Conservation (phyloP, 2,329 filamentous ascomycete genomes). For the Myriosclerotinia curreyana region DNA sequence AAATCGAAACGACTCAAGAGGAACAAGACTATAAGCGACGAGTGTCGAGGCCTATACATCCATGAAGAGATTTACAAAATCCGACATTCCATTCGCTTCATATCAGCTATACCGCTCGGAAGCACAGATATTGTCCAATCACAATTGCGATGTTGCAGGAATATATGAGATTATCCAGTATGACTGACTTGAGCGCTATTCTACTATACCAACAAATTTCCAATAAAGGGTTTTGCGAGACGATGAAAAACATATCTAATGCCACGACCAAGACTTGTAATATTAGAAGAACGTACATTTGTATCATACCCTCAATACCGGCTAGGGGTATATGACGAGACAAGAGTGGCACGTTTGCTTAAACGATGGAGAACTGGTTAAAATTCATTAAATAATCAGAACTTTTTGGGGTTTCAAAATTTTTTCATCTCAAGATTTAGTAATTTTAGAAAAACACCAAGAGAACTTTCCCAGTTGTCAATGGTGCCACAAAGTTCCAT, state of each 20-base stretch:
- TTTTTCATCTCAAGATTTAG: background rate
- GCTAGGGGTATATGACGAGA: background rate
- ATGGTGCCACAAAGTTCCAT: background rate
- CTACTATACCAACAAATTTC: background rate
- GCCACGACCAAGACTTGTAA: background rate
- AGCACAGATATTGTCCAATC: background rate
- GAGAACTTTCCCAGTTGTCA: background rate
- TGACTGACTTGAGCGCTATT: background rate
- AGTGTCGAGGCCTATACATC: background rate
- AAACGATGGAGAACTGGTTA: background rate
- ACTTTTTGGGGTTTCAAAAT: background rate
- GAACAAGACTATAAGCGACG: background rate
- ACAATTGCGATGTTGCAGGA: background rate
- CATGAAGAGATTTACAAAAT: background rate
- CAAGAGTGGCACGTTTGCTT: background rate
- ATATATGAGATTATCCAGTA: background rate
- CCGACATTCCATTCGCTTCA: background rate
- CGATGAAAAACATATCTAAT: background rate
- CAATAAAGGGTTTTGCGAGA: background rate
- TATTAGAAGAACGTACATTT: too few species aligned
- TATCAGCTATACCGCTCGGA: background rate
- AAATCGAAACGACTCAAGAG: too few species aligned
- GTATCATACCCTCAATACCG: background rate
- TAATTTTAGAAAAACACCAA: background rate
- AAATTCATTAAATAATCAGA: background rate